These are phyloP conservation scores for Adiantum capillusveneris DNA, from an alignment of 75 land plant species.

Conservation along the genomic window DNA sequence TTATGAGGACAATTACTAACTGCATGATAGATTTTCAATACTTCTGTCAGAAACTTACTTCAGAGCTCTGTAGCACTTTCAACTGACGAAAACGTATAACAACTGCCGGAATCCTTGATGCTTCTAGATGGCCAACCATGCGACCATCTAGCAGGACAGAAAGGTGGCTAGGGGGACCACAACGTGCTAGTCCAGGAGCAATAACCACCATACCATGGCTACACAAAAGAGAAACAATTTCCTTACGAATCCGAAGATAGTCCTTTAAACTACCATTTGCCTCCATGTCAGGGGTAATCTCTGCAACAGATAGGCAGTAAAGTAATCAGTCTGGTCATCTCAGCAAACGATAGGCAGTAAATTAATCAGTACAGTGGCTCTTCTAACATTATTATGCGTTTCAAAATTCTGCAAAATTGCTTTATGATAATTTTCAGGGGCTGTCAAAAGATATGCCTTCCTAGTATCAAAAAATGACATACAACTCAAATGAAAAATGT, in stretches of 20 bases:
- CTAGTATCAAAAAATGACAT: too few relatives aligned
- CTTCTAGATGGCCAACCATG: slow-evolving; percentile 55
- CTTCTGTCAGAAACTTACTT: slow-evolving; percentile 55
- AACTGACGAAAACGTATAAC: slow-evolving; percentile 57
- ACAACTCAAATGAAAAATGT: too few relatives aligned
- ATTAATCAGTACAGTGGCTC: too few relatives aligned
- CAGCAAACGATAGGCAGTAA: too few relatives aligned
- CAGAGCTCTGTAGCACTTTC: slow-evolving; percentile 43
- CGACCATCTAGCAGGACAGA: slow-evolving; percentile 85
- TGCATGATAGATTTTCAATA: background rate
- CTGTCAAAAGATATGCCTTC: too few relatives aligned
- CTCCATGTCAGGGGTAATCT: slow-evolving; percentile 66
- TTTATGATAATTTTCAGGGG: too few relatives aligned
- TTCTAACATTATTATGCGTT: too few relatives aligned
- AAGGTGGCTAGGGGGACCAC: slow-evolving; percentile 71
- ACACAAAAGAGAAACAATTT: slow-evolving; percentile 38
- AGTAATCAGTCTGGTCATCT: too few relatives aligned
- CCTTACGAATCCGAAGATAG: slow-evolving; percentile 35
- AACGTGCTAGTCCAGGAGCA: slow-evolving; percentile 45
- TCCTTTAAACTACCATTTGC: slow-evolving; percentile 55
- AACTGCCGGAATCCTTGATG: slow-evolving; percentile 38
- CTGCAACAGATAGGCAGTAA: slow-evolving; percentile 41
- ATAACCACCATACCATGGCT: slow-evolving; percentile 61
- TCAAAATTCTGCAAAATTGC: too few relatives aligned
- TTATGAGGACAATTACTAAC: too few relatives aligned